Conservation (phyloP, 192 early-diverging fungal species). For the Linnemannia zychae region DNA sequence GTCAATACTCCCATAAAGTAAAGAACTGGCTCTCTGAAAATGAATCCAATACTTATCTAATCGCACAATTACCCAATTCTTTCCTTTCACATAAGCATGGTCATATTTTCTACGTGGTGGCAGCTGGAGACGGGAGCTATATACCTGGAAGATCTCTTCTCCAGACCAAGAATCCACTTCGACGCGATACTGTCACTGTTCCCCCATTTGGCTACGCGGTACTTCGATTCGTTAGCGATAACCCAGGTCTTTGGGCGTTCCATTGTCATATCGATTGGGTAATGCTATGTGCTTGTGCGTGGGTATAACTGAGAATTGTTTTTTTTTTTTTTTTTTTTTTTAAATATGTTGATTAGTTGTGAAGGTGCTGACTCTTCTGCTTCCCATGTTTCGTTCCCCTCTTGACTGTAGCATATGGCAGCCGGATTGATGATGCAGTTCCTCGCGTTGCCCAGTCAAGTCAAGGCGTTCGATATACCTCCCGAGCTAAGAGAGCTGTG, state of each 20-base stretch:
- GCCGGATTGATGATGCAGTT: constrained; percentile 45
- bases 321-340: too few relatives aligned
- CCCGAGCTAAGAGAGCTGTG: not conserved
- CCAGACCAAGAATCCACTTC: constrained; percentile 29
- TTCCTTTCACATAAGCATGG: constrained; percentile 35
- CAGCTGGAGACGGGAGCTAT: constrained; percentile 22
- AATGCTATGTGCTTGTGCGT: too few relatives aligned
- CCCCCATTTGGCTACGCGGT: constrained; percentile 11
- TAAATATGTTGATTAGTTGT: too few relatives aligned
- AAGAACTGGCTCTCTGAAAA: not conserved
- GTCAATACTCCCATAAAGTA: not conserved
- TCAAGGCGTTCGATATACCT: constrained; percentile 2
- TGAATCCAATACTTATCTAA: not conserved
- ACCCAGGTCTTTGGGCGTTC: constrained; percentile 57
- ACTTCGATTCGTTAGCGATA: constrained; percentile 36
- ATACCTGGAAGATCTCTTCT: not conserved
- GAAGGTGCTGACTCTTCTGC: too few relatives aligned
- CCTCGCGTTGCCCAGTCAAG: not conserved
- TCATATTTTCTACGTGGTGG: constrained; percentile 51
- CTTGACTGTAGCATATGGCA: constrained; percentile 36
- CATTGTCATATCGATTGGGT: constrained; percentile 60
- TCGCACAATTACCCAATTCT: not conserved
- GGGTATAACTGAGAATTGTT: too few relatives aligned
- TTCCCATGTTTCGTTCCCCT: too few relatives aligned
- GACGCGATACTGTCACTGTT: constrained; percentile 40